Percentiles rank a stretch among this genome's conserved stretches.
These are phyloP conservation scores for Candida insectalens DNA, from an alignment of 805 yeast species.

Conservation along the genomic window DNA sequence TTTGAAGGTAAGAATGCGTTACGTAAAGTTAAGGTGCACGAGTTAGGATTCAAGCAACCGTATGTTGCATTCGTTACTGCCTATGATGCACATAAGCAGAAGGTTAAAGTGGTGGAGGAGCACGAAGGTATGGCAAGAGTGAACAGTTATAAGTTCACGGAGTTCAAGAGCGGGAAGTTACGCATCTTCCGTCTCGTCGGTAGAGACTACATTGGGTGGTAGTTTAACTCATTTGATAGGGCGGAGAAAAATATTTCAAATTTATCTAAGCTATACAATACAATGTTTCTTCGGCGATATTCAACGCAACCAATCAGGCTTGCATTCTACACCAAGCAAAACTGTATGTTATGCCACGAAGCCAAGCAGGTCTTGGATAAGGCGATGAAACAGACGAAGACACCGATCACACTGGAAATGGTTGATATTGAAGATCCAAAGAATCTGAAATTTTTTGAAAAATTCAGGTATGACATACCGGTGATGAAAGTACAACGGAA, in stretches of 20 bases:
- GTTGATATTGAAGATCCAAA: constrained; percentile 53
- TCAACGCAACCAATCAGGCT: constrained; percentile 20
- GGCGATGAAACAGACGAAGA: constrained; percentile 24
- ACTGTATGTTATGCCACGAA: constrained; percentile 60
- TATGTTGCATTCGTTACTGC: constrained; percentile 56
- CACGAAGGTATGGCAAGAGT: constrained; percentile 41
- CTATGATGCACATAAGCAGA: constrained; percentile 65
- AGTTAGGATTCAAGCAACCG: constrained; percentile 47
- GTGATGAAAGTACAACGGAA: constrained; percentile 60
- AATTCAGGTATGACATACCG: constrained; percentile 69
- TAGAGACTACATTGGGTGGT: constrained; percentile 69
- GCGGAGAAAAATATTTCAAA: too few relatives aligned
- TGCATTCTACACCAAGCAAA: constrained; percentile 59
- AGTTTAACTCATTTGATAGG: too few relatives aligned
- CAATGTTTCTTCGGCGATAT: too few relatives aligned
- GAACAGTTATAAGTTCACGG: constrained; percentile 57
- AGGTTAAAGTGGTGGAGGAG: constrained; percentile 58
- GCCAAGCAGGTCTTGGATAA: constrained; percentile 43
- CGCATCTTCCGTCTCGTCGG: constrained; percentile 75
- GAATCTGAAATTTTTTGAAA: constrained; percentile 58
- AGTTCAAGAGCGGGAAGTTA: constrained; percentile 70
- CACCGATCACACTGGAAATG: constrained; percentile 22
- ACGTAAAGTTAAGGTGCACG: constrained; percentile 24
- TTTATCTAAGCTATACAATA: too few relatives aligned
- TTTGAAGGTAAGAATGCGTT: constrained; percentile 56